Percentiles rank a stretch among this genome's conserved stretches.
These are phyloP conservation scores for Hamigera avellanea DNA, from an alignment of 495 filamentous ascomycete genomes.

Conservation along the genomic window DNA sequence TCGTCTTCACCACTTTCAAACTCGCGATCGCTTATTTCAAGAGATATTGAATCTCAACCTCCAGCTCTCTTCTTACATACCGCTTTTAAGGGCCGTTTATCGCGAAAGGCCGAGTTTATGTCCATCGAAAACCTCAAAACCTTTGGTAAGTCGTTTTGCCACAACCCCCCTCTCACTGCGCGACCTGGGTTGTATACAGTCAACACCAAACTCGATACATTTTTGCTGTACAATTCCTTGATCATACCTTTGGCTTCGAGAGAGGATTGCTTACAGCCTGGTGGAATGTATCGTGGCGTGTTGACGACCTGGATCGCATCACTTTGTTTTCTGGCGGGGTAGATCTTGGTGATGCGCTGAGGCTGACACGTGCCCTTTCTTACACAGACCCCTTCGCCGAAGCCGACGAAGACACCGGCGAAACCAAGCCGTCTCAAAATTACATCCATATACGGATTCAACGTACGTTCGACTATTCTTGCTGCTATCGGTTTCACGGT, in stretches of 20 bases:
- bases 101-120: constrained; percentile 73
- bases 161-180: constrained; percentile 10
- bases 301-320: not conserved
- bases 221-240: no score
- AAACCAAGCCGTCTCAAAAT: constrained; percentile 86
- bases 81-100: constrained; percentile 33
- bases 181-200: not conserved
- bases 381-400: constrained; percentile 97
- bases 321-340: constrained; percentile 22
- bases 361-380: constrained; percentile 23
- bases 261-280: no score
- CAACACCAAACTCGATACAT: no score
- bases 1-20: constrained; percentile 1
- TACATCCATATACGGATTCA: constrained; percentile 99
- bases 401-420: constrained; percentile 98
- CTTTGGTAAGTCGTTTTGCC: constrained; percentile 65
- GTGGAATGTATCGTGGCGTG: no score
- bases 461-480: constrained; percentile 51
- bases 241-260: no score
- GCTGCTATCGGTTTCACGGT: constrained; percentile 2
- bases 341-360: constrained; percentile 17
- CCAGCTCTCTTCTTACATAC: constrained; percentile 20
- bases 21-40: constrained; percentile 16
- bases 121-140: constrained; percentile 99
- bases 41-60: constrained; percentile 29